Base-by-base conservation (phyloP, 2,329 filamentous ascomycete genomes). In the Neofusicoccum ribis region DNA sequence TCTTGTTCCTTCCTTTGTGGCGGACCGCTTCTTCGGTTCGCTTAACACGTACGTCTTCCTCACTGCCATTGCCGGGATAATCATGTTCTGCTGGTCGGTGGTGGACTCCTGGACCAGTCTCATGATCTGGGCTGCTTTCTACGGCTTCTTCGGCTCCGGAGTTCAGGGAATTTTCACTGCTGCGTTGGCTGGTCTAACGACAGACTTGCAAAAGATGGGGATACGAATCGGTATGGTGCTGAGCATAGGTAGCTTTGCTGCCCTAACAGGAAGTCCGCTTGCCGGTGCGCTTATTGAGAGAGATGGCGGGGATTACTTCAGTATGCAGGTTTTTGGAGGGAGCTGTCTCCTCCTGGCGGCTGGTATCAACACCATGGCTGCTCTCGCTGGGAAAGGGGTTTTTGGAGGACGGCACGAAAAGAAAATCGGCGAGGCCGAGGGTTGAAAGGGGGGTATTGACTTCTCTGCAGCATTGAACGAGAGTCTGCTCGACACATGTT, bases 31-130 rank as follows among this genome's bases (percentile, higher is more conserved):
- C 61, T 74, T 84, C 2, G 87, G 87, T 0, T 80, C 84, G 0
- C 76, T 88, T 54, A 88, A 88, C 69, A 80, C 82, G 1, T 79
- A 86, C 31, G 81, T 86, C n/a, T 81, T 85, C 0, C 81, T 82
- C 58, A 79, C 78, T 2, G 72, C 82, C 11, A 66, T 80, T 3
- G 78, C 84, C 3, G 79, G 80, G 1, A 72, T 83, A 14, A 76
- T 86, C 65, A 74, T 86, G 39, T 87, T 83, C 69, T 81, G 79
- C 61, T 90, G 88, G 88, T 81, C 82, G 84, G 82, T 69, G 0
- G 84, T 89, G 1, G 66, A 72, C 8, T 74, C 71, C 3, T 64
- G 70, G 17, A 23, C 52, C 34, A 9, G 36, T 11, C 52, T 41
- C 14, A 43, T 41, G 52, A 41, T 56, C 17, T 59, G 54, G 54